These are phyloP conservation scores for Primulina tabacum DNA, from an alignment of 257 asterid species.

Conservation along the genomic window DNA sequence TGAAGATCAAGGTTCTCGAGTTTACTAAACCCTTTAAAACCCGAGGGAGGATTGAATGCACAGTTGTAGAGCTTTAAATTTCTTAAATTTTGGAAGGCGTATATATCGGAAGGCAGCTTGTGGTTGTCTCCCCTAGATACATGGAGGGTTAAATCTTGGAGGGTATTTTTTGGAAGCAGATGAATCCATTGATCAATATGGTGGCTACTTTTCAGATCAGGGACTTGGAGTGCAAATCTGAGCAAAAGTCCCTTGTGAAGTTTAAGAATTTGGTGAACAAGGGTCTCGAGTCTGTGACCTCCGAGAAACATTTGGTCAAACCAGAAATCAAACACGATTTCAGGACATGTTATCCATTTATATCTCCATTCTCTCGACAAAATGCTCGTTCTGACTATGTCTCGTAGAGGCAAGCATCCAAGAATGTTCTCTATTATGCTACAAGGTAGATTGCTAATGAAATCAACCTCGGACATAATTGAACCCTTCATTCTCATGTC, in stretches of 20 bases:
- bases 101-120: constrained; percentile 37
- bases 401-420: constrained; percentile 60
- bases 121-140: constrained; percentile 44
- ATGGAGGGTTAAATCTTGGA: constrained; percentile 48
- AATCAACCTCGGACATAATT: constrained; percentile 32
- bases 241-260: constrained; percentile 46
- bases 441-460: constrained; percentile 42
- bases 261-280: constrained; percentile 42
- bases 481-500: constrained; percentile 33
- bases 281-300: constrained; percentile 42
- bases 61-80: constrained; percentile 46
- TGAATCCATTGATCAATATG: constrained; percentile 46
- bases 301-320: constrained; percentile 49
- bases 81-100: constrained; percentile 39
- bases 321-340: constrained; percentile 48
- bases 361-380: constrained; percentile 57
- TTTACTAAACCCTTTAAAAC: constrained; percentile 45
- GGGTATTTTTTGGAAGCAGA: constrained; percentile 36
- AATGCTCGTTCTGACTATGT: constrained; percentile 52
- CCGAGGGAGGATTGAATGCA: constrained; percentile 33
- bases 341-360: constrained; percentile 51
- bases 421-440: constrained; percentile 47
- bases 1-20: constrained; percentile 48
- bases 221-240: constrained; percentile 44
- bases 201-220: constrained; percentile 40